These are phyloP conservation scores for Fraxinus cuspidata DNA, from an alignment of 257 asterid genomes.

Conservation along the genomic window DNA sequence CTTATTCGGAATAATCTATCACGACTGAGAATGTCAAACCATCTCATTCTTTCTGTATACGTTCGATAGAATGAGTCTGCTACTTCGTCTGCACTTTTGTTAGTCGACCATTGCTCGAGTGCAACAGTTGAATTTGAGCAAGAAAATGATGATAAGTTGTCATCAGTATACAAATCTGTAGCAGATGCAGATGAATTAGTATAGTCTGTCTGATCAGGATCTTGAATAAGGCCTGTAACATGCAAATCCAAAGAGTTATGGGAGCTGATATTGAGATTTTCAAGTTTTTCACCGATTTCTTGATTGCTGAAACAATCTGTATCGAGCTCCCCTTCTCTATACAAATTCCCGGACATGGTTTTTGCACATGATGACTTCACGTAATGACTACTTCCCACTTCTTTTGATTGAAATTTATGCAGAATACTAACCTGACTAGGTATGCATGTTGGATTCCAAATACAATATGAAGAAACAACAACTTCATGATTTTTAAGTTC, in stretches of 20 bases:
- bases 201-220: constrained; percentile 8
- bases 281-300: background rate
- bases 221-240: background rate
- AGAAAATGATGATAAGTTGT: constrained; percentile 5
- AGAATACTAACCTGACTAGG: background rate
- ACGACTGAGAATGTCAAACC: constrained; percentile 52
- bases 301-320: background rate
- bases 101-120: constrained; percentile 4
- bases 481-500: background rate
- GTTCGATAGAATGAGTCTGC: constrained; percentile 36
- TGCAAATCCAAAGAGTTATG: background rate
- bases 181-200: background rate
- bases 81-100: constrained; percentile 13
- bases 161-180: background rate
- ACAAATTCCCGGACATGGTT: background rate
- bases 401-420: constrained; percentile 12
- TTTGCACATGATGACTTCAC: background rate
- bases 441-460: background rate
- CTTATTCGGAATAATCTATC: constrained; percentile 57
- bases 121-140: constrained; percentile 1
- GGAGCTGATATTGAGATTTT: background rate
- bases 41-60: constrained; percentile 53
- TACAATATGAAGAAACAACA: background rate
- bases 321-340: background rate
- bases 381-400: constrained; percentile 9